Evolutionary conservation across 148 eudicot genomes (phyloP).

Genomic region (Fallopia convolvulus): DNA sequence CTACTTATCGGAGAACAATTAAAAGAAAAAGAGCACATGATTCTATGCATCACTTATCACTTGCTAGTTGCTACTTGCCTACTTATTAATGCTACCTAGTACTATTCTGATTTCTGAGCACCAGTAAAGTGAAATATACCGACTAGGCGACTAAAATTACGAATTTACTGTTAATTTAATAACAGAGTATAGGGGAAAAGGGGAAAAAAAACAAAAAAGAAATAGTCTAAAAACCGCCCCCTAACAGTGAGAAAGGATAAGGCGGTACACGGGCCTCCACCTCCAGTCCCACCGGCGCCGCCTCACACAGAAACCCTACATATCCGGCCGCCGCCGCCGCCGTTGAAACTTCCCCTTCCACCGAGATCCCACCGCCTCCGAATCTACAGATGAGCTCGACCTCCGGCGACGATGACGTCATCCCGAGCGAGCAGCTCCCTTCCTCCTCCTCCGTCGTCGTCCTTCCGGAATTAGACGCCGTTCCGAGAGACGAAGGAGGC

Average conservation of each 20-base stretch:
- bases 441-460: constrained; percentile 25
- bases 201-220: not conserved
- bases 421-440: constrained; percentile 19
- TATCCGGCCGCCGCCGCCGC: not conserved
- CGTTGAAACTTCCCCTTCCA: not conserved
- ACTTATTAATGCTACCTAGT: not conserved
- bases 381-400: constrained; percentile 2
- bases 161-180: not conserved
- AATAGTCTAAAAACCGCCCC: constrained; percentile 53
- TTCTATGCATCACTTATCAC: not conserved
- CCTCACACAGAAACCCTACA: constrained; percentile 1
- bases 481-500: constrained; percentile 24
- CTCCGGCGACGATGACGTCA: constrained; percentile 26
- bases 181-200: too few species aligned
- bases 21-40: not conserved
- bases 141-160: not conserved
- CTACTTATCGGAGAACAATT: not conserved
- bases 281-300: not conserved
- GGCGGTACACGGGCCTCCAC: constrained; percentile 24
- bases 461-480: constrained; percentile 18
- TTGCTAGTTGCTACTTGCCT: not conserved
- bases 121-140: not conserved
- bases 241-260: constrained; percentile 81
- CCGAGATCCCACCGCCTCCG: not conserved
- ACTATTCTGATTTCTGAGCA: not conserved